Percentiles rank a stretch among this genome's conserved stretches.
Conservation (phyloP, 2,329 filamentous ascomycete species). For the Exophiala sideris region DNA sequence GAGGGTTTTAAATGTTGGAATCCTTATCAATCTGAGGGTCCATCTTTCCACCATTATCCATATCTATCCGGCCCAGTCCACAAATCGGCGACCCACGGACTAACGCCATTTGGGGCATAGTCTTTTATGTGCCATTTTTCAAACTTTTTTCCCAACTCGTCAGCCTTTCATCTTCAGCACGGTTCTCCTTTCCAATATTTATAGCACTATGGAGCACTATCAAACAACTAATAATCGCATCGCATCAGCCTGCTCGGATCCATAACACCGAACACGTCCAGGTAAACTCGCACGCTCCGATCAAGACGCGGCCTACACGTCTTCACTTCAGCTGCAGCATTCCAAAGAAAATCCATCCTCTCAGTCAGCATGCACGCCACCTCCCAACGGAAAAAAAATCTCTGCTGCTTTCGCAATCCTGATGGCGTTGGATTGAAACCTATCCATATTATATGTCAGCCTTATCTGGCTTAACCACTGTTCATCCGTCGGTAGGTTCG, state of each 20-base stretch:
- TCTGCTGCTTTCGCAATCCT: neutral
- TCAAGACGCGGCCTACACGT: neutral
- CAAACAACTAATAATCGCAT: neutral
- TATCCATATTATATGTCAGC: neutral
- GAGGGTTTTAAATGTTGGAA: neutral
- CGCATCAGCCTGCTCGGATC: neutral
- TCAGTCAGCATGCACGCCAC: neutral
- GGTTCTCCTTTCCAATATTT: neutral
- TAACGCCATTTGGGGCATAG: too few species aligned
- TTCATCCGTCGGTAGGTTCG: too few species aligned
- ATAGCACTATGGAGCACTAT: neutral
- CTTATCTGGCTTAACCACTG: neutral
- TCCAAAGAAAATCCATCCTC: neutral
- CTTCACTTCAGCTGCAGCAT: neutral
- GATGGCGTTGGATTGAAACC: neutral
- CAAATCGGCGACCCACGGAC: too few species aligned
- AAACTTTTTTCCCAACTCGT: neutral
- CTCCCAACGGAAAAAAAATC: neutral
- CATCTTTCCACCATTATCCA: too few species aligned
- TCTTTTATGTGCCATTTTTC: constrained; percentile 25
- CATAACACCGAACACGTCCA: neutral
- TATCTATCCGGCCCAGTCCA: too few species aligned
- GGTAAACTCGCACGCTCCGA: neutral
- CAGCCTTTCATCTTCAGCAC: neutral
- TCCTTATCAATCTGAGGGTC: neutral